These are phyloP conservation scores for Debaryomycetaceae sp. DNA, from an alignment of 1,139 yeast species.

Conservation along the genomic window DNA sequence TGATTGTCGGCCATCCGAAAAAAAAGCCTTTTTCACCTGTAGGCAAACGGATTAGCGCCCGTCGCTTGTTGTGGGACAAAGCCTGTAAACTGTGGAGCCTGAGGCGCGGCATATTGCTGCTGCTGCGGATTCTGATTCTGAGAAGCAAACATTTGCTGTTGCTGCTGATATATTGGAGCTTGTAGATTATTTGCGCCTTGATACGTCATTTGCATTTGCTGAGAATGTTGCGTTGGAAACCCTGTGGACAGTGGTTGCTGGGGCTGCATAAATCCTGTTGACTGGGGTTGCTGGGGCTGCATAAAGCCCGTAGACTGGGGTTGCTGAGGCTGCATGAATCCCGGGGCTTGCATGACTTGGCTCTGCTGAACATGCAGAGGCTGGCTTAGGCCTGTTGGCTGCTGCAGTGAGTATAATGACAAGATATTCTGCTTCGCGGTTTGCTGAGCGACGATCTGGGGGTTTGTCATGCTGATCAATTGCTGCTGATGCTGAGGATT, in stretches of 20 bases:
- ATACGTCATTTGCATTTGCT: no score
- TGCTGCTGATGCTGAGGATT: slow-evolving; percentile 45
- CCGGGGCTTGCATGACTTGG: slow-evolving; percentile 10
- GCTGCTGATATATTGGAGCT: no score
- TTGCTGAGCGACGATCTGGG: slow-evolving; percentile 34
- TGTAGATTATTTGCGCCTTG: no score
- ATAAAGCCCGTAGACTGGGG: slow-evolving; percentile 4
- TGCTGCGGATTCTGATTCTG: no score
- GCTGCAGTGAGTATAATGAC: slow-evolving; percentile 27
- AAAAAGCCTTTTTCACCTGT: no score
- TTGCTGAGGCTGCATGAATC: slow-evolving; percentile 4
- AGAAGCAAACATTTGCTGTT: slow-evolving; percentile 7
- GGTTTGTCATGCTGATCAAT: slow-evolving; percentile 32
- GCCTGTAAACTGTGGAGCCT: no score
- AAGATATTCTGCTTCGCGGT: slow-evolving; percentile 31
- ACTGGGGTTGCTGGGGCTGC: slow-evolving; percentile 4
- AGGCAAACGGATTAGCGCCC: no score
- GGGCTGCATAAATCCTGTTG: slow-evolving; percentile 4
- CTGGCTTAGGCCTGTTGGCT: slow-evolving; percentile 12
- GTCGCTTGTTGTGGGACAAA: no score
- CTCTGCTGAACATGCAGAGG: slow-evolving; percentile 7
- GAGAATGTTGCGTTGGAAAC: no score
- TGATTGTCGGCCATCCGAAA: no score
- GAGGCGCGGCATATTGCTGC: no score
- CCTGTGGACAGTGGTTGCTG: slow-evolving; percentile 3